A percentile compares a stretch with the other conserved stretches of the same genome.
phyloP scores from a whole-genome alignment of 345 rosid genomes.

The Salix exigua region DNA sequence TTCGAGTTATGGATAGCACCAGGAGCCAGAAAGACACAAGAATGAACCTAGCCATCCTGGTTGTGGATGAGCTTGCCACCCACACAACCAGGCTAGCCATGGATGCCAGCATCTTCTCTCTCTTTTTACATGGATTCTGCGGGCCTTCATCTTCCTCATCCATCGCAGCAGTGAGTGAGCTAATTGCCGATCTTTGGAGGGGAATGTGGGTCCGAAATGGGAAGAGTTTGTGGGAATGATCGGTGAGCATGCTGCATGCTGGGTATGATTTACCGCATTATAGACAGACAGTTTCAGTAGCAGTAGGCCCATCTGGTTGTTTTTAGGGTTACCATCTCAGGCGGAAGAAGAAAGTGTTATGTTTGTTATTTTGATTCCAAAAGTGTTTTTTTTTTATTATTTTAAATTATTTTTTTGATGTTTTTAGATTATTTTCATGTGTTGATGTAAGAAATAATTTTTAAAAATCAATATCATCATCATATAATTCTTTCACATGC shows the following conservation, averaged over 20 bases:
- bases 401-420: no score
- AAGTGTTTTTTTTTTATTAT: no score
- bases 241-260: not conserved
- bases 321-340: not conserved
- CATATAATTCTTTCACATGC: no score
- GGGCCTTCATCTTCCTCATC: not conserved
- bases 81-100: not conserved
- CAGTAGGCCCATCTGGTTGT: not conserved
- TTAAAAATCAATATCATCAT: no score
- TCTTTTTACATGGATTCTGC: not conserved
- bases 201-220: not conserved
- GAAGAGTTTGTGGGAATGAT: not conserved
- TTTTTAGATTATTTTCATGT: no score
- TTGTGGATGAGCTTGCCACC: slow-evolving; percentile 27
- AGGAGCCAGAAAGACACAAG: not conserved
- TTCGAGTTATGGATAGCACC: not conserved
- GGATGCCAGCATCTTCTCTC: slow-evolving; percentile 3
- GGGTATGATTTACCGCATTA: not conserved
- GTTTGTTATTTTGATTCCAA: no score
- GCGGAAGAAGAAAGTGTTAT: not conserved
- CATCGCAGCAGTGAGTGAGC: not conserved
- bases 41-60: not conserved
- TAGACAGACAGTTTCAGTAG: no score
- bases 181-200: not conserved
- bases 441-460: no score